Evolutionary conservation across 75 land plant genomes (phyloP), one percentile per base, ranked within the genome.

Genomic region (Picea glauca): DNA sequence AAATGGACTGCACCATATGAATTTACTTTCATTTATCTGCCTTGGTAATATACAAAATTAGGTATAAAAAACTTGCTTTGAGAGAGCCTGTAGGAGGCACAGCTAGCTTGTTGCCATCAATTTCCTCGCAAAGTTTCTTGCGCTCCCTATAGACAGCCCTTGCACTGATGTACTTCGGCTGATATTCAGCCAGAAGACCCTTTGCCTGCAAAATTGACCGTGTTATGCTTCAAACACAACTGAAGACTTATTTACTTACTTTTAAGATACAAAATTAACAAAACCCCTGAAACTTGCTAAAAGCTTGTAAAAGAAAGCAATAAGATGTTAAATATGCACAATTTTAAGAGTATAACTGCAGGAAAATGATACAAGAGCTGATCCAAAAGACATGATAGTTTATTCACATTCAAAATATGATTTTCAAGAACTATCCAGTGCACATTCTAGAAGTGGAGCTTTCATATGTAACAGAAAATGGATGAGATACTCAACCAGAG

Each of bases 91-190:
- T 87, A 76, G 94, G 94, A 17, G 99, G 99, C 33, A 93, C 91
- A 66, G 99, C 96, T 77, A 98, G 93, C 92, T 90, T 90, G 82
- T 85, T 93, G 85, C 91, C 87, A 81, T 98, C 99, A 87, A 98
- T 95, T 79, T 93, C 99, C 76, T 95, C 99, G 78, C 91, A 78
- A 78, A 81, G 84, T 85, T 98, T 98, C 84, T 98, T 95, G 20
- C 88, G 87, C 84, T 98, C 99, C 82, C 96, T 91, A 62, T 95
- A 98, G 9, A 98, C 95, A 87, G 99, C 99, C 85, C 92, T 87
- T 67, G 99, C 99, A 87, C 98, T 98, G 80, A 91, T 96, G 80
- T 83, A 94, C 80, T 98, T 98, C 13, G 96, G 93, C 84, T 98
- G 99, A 82, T 87, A 93, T 78, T 98, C 99, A 72, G 98, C 90